A percentile compares a stretch with the other conserved stretches of the same genome.
Evolutionary conservation across 345 rosid species (phyloP).

Genomic region (Hypericum perforatum): DNA sequence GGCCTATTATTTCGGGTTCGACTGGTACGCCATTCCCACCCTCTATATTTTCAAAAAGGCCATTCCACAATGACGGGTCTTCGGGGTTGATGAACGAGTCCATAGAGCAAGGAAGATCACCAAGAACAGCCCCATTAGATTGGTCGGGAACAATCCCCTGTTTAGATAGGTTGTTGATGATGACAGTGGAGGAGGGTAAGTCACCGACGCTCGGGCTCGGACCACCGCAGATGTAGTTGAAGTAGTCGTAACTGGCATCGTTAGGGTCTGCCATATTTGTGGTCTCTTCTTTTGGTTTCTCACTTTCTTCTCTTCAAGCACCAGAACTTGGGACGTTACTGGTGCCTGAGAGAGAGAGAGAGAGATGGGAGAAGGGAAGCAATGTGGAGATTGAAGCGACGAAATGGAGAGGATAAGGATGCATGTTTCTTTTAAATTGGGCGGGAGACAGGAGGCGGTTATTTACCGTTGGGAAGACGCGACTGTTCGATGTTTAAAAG

Average conservation of each 20-base stretch:
- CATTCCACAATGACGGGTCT: no score
- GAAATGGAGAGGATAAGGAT: background rate
- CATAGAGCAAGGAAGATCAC: no score
- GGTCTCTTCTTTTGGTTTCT: background rate
- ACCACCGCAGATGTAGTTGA: slow-evolving; percentile 3
- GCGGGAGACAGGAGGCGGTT: slow-evolving; percentile 28
- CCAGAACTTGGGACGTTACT: slow-evolving; percentile 7
- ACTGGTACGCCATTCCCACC: no score
- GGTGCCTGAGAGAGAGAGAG: slow-evolving; percentile 21
- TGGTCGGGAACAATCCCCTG: no score
- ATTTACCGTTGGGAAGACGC: slow-evolving; percentile 20
- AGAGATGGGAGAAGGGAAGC: background rate
- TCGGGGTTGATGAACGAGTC: no score
- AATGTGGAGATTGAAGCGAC: background rate
- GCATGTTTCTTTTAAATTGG: background rate
- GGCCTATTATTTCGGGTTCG: no score
- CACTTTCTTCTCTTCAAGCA: slow-evolving; percentile 3
- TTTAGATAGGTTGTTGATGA: background rate
- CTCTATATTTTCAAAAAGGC: no score
- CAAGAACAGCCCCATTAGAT: no score
- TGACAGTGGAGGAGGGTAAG: slow-evolving; percentile 2
- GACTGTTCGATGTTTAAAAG: slow-evolving; percentile 17
- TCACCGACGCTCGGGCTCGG: slow-evolving; percentile 12
- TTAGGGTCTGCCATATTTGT: slow-evolving; percentile 29
- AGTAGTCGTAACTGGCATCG: slow-evolving; percentile 8